phyloP scores from a whole-genome alignment of 768 basidiomycete species.

The Kwoniella europaea region DNA sequence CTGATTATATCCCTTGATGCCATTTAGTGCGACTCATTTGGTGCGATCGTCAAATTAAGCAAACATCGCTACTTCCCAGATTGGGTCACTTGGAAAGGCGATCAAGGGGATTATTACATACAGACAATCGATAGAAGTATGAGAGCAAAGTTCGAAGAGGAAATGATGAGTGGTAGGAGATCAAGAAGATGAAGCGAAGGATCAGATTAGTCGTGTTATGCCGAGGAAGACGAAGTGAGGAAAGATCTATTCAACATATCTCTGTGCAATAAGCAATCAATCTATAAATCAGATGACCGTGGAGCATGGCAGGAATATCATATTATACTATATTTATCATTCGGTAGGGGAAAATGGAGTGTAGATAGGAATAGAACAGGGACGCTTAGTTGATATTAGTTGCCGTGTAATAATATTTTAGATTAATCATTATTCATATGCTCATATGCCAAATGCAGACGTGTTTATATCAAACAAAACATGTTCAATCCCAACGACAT shows the following conservation, averaged over 20 bases:
- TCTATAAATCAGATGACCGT: background rate
- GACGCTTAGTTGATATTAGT: background rate
- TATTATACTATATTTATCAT: background rate
- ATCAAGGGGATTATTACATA: conserved; percentile 45
- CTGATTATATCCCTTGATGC: background rate
- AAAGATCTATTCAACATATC: background rate
- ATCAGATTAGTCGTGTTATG: background rate
- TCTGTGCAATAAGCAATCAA: background rate
- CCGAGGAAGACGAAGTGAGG: background rate
- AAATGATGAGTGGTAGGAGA: conserved; percentile 34
- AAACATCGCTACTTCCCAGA: conserved; percentile 42
- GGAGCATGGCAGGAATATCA: background rate
- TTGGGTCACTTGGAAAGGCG: conserved; percentile 55
- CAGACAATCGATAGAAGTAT: conserved; percentile 48
- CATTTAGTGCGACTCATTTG: conserved; percentile 50
- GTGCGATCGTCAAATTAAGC: conserved; percentile 41
- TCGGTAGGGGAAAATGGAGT: background rate
- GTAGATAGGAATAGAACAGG: background rate
- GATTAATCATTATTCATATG: background rate
- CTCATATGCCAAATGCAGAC: too few relatives aligned
- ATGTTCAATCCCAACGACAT: background rate
- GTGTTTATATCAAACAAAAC: too few relatives aligned
- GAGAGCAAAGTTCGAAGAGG: conserved; percentile 46
- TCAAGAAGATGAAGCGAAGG: conserved; percentile 4
- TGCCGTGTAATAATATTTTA: background rate